Evolutionary conservation across 106 monocot species (phyloP).

Genomic region (Dendrobium officinale): DNA sequence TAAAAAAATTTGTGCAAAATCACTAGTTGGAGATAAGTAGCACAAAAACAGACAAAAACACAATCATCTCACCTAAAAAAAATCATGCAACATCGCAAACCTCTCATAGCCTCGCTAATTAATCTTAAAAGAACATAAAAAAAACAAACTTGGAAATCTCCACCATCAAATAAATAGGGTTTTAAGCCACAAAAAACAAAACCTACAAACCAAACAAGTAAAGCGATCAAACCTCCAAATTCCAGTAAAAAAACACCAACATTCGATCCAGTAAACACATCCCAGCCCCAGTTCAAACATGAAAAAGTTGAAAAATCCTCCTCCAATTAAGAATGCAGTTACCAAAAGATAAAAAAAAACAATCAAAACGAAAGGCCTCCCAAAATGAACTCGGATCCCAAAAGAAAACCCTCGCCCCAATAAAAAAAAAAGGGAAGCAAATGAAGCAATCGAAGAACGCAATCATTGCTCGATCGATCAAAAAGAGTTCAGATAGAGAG

Average conservation of each 20-base stretch:
- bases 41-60: not conserved
- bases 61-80: not conserved
- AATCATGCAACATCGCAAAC: not conserved
- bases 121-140: not conserved
- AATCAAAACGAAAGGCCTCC: not conserved
- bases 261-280: not conserved
- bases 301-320: not conserved
- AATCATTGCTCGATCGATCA: slow-evolving; percentile 1
- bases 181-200: not conserved
- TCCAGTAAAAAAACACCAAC: not conserved
- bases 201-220: not conserved
- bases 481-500: not conserved
- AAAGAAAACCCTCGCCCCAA: not conserved
- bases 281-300: not conserved
- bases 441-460: not conserved
- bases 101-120: not conserved
- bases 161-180: not conserved
- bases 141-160: not conserved
- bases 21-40: not conserved
- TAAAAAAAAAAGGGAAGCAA: not conserved
- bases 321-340: not conserved
- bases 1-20: not conserved
- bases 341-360: not conserved
- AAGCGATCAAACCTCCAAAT: not conserved
- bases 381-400: not conserved